These are phyloP conservation scores for Cucumis cinereus DNA, from an alignment of 306 rosid genomes.

Conservation along the genomic window DNA sequence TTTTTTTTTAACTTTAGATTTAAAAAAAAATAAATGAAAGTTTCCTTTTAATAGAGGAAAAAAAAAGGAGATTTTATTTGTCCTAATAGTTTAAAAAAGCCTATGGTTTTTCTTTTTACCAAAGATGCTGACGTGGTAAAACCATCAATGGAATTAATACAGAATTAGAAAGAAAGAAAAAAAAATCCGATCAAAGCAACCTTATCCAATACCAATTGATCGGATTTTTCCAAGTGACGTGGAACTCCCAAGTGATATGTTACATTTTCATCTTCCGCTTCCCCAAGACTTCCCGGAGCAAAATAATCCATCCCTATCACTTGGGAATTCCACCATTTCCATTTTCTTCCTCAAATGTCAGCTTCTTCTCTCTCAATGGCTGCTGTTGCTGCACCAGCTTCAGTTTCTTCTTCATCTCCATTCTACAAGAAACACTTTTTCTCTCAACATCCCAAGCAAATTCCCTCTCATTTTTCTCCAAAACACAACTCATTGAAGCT, in stretches of 20 bases:
- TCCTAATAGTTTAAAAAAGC: no score
- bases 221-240: no score
- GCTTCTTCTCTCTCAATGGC: slow-evolving; percentile 31
- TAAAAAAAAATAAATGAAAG: no score
- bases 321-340: not conserved
- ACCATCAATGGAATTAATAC: no score
- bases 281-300: not conserved
- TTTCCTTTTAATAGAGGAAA: no score
- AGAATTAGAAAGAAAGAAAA: no score
- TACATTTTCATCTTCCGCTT: not conserved
- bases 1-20: no score
- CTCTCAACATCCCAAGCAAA: slow-evolving; percentile 22
- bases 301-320: not conserved
- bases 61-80: no score
- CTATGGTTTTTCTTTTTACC: no score
- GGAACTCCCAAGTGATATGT: no score
- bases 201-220: not conserved
- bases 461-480: slow-evolving; percentile 27
- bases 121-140: no score
- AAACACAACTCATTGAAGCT: slow-evolving; percentile 31
- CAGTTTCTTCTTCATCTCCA: slow-evolving; percentile 42
- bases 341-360: slow-evolving; percentile 8
- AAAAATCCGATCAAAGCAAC: not conserved
- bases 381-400: slow-evolving; percentile 23
- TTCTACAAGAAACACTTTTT: slow-evolving; percentile 37